These are phyloP conservation scores for Fraxinus baroniana DNA, from an alignment of 305 asterid genomes.

Conservation along the genomic window DNA sequence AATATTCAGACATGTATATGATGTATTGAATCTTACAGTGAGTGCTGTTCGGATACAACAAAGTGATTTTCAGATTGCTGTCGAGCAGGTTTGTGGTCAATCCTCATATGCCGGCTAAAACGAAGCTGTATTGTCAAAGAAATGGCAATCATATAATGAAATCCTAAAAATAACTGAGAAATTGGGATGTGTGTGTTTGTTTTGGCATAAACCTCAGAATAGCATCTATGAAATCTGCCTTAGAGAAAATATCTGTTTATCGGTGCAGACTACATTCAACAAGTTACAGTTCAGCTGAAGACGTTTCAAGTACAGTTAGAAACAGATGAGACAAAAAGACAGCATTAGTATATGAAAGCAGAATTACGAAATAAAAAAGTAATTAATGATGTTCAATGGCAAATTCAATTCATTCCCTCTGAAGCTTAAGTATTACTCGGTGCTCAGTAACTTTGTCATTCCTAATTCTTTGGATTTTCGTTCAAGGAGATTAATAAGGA, in stretches of 20 bases:
- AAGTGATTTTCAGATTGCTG: slow-evolving; percentile 8
- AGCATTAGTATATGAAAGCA: not conserved
- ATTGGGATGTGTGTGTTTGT: not conserved
- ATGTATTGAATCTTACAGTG: slow-evolving; percentile 22
- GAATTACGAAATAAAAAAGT: not conserved
- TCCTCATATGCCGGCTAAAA: slow-evolving; percentile 39
- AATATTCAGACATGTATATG: not conserved
- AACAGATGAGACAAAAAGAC: not conserved
- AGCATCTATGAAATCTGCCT: not conserved
- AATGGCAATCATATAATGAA: not conserved
- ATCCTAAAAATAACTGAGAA: not conserved
- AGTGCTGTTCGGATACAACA: slow-evolving; percentile 15
- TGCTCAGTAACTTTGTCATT: not conserved
- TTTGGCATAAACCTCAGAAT: not conserved
- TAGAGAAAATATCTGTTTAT: not conserved
- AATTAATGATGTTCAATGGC: not conserved
- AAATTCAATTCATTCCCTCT: not conserved
- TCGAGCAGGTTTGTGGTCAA: slow-evolving; percentile 28
- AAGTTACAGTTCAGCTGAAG: not conserved
- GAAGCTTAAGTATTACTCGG: not conserved
- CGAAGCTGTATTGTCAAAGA: slow-evolving; percentile 34
- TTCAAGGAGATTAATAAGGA: not conserved
- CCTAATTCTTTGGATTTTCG: not conserved
- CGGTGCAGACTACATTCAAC: not conserved
- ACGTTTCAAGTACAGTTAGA: not conserved